Evolutionary conservation across 306 rosid genomes (phyloP), one percentile per base, ranked within the genome.

Genomic region (Trifolium fragiferum): DNA sequence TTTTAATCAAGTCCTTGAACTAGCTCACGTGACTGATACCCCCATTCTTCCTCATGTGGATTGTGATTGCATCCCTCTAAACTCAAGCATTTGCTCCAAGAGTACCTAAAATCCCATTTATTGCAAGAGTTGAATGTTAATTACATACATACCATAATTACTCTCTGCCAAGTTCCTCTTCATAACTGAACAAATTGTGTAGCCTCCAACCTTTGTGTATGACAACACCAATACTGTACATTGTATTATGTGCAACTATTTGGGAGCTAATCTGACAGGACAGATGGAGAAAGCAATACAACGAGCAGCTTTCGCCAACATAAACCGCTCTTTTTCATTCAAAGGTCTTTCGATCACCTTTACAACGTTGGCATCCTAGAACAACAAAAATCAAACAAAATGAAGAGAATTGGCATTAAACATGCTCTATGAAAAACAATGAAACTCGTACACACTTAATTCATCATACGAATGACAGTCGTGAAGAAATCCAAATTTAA

Each of bases 231-330:
- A 59, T 54, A 49, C 50, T 60, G 18, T 64, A 71, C 70, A 75
- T 15, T 12, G 35, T 37, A 53, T 15, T 70, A 40, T 38, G 59
- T 27, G 78, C 51, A 67, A 84, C 84, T 94, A 90, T 74, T 81
- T 84, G 60, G 99, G 99, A 78, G 90, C 77, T 67, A 94, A 68
- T 81, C 88, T 87, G 73, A 92, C 82, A 27, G 99, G 99, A 68
- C 96, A 90, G 25, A 94, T 82, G 15, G 91, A 88, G 84, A 94
- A 94, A n/a, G 99, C 90, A 18, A 92, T 81, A 25, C 99, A 94
- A 16, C 99, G 93, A 81, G 99, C 99, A 20, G 97, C 99, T 84
- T 92, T 94, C 15, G 97, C 99, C 88, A 94, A 80, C 89, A 78
- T 84, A 84, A 90, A 92, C 74, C 96, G 89, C 81, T 94, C 99